Evolutionary conservation across 352 stramenopile species (phyloP), one percentile per base, ranked within the genome.

Genomic region (Phytophthora constricta): DNA sequence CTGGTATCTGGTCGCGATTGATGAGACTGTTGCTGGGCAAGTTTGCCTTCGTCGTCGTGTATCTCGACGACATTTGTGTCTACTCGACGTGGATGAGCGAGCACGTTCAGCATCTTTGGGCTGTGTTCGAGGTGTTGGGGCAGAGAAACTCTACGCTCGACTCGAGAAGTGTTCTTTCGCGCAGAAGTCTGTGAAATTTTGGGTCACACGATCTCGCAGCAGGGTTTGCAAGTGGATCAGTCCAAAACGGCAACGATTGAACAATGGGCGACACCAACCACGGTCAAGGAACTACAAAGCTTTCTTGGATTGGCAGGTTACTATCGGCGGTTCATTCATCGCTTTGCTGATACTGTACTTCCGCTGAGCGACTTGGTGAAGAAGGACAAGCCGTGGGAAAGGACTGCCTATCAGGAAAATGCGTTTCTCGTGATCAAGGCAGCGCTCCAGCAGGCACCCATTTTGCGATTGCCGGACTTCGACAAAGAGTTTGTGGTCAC

Each of bases 21-120:
- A 86, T 83, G 74, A 65, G 51, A 14, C 9, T 49, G 9, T 47
- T 80, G 2, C 73, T 86, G n/a, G 67, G 50, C 4, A 62, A 66
- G 23, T 68, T 63, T 26, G 22, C 19, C 4, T 86, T 76, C 49
- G 31, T 86, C 7, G 59, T 79, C 5, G 68, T 79, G 0, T 81
- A 75, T 52, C 53, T 79, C 13, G 68, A 82, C 33, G 70, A 80
- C 27, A 74, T 82, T 27, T 74, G 53, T 31, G 39, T 81, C 26
- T 59, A 70, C 47, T 79, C 58, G 0, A 20, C 28, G 9, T 64
- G 34, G 33, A 37, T 66, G 48, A 37, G 42, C 2, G 60, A 68
- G 23, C 62, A 71, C 22, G 45, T 62, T 13, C 47, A 73, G 13
- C 69, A 77, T 31, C 26, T 81, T 5, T 17, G n/a, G 1, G 45